phyloP scores from a whole-genome alignment of 2,329 filamentous ascomycete genomes.

The Epichloe baconii region DNA sequence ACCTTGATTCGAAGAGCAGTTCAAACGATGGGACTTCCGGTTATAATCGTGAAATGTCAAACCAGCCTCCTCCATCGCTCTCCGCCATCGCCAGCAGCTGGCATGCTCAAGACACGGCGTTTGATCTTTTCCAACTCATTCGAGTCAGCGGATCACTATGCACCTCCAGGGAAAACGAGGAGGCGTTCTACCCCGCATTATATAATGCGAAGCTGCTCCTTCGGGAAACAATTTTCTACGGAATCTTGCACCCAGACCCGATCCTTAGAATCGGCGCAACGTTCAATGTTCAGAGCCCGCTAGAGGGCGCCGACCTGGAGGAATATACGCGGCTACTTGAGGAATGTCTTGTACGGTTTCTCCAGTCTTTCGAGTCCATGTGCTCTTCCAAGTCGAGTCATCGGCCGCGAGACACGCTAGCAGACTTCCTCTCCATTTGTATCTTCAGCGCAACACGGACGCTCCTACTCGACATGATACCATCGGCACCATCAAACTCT shows the following conservation, averaged over 20 bases:
- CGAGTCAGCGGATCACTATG: slow-evolving; percentile 37
- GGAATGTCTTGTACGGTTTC: slow-evolving; percentile 36
- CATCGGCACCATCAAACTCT: neutral
- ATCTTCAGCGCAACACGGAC: slow-evolving; percentile 45
- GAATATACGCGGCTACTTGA: slow-evolving; percentile 35
- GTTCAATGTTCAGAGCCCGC: slow-evolving; percentile 10
- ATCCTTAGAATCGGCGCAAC: slow-evolving; percentile 22
- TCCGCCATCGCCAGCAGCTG: slow-evolving; percentile 37
- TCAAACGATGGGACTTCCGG: slow-evolving; percentile 8
- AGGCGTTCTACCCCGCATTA: slow-evolving; percentile 34
- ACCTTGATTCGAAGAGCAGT: slow-evolving; percentile 24
- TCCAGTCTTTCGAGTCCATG: slow-evolving; percentile 35
- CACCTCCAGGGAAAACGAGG: slow-evolving; percentile 33
- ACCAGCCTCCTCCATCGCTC: slow-evolving; percentile 35
- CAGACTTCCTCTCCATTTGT: slow-evolving; percentile 40
- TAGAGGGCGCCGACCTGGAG: slow-evolving; percentile 32
- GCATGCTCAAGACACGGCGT: slow-evolving; percentile 34
- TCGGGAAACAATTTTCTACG: slow-evolving; percentile 40
- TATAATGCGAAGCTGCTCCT: slow-evolving; percentile 42
- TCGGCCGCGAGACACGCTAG: slow-evolving; percentile 33
- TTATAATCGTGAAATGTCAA: slow-evolving; percentile 19
- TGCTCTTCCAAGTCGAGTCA: slow-evolving; percentile 24
- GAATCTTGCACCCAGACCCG: slow-evolving; percentile 36
- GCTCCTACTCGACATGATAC: slow-evolving; percentile 32
- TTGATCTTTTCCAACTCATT: slow-evolving; percentile 40